Percentiles rank a stretch among this genome's conserved stretches.
phyloP scores from a whole-genome alignment of 768 basidiomycete genomes.

The Tylopilus intermedius region DNA sequence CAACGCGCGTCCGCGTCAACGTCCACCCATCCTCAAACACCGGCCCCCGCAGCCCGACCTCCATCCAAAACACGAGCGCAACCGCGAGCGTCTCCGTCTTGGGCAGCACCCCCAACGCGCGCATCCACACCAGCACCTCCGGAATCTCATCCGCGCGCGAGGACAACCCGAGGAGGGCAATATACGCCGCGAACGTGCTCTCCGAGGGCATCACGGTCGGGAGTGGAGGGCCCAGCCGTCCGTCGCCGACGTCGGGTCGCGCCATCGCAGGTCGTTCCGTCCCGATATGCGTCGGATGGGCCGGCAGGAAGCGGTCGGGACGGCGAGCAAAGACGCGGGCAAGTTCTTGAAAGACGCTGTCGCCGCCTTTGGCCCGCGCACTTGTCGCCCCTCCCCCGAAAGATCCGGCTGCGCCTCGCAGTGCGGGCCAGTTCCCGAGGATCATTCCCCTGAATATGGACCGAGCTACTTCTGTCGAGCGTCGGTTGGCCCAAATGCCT shows the following conservation, averaged over 20 bases:
- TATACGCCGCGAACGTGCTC: slow-evolving; percentile 50
- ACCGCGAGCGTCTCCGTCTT: slow-evolving; percentile 51
- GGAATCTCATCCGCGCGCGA: slow-evolving; percentile 57
- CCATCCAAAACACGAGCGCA: slow-evolving; percentile 66
- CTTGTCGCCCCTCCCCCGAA: slow-evolving; percentile 27
- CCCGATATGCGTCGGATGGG: neutral
- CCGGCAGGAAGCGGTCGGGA: slow-evolving; percentile 13
- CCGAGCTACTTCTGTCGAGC: slow-evolving; percentile 46
- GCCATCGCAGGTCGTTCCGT: slow-evolving; percentile 6
- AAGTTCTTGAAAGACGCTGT: slow-evolving; percentile 20
- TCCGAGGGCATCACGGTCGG: slow-evolving; percentile 46
- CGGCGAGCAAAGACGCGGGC: slow-evolving; percentile 10
- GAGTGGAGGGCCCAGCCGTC: slow-evolving; percentile 15
- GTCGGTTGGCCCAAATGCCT: slow-evolving; percentile 42
- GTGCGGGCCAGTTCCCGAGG: slow-evolving; percentile 51
- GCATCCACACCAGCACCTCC: slow-evolving; percentile 70
- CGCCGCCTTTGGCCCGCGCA: slow-evolving; percentile 13
- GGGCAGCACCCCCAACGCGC: slow-evolving; percentile 48
- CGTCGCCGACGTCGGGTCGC: neutral
- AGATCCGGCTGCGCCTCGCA: slow-evolving; percentile 35
- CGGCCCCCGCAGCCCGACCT: slow-evolving; percentile 60
- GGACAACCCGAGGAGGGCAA: slow-evolving; percentile 54
- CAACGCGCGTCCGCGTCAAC: neutral
- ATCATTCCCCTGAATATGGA: slow-evolving; percentile 52
- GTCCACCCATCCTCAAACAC: slow-evolving; percentile 44